These are phyloP conservation scores for Protomyces macrosporus DNA, from an alignment of 1,139 yeast genomes.

Conservation along the genomic window DNA sequence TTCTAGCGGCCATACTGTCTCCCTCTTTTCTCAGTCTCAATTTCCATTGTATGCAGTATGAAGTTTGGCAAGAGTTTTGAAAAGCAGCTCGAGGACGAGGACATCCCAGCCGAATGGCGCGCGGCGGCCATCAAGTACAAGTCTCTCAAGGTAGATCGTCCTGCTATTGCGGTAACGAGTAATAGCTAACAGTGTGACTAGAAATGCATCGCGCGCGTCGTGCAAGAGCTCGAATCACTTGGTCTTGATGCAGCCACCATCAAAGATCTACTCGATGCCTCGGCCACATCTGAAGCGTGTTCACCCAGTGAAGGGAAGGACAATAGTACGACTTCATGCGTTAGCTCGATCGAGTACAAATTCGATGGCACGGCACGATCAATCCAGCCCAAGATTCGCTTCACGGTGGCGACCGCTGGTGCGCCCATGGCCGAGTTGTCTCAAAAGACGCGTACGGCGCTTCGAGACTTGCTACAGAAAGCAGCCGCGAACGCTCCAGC, in stretches of 20 bases:
- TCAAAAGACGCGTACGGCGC: constrained; percentile 15
- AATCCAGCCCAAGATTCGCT: constrained; percentile 33
- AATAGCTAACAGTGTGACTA: neutral
- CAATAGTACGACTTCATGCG: constrained; percentile 26
- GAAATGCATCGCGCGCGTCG: constrained; percentile 43
- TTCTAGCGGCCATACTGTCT: neutral
- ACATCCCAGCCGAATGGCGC: constrained; percentile 64
- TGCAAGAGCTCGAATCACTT: constrained; percentile 51
- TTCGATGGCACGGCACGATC: constrained; percentile 34
- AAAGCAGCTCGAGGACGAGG: constrained; percentile 55
- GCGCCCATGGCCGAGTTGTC: constrained; percentile 14
- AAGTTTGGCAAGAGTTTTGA: constrained; percentile 67
- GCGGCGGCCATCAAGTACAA: constrained; percentile 68
- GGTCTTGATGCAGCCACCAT: constrained; percentile 39
- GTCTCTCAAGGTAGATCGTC: constrained; percentile 62
- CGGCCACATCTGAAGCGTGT: neutral
- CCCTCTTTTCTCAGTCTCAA: neutral
- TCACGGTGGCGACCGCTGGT: constrained; percentile 22
- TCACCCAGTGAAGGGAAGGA: constrained; percentile 26
- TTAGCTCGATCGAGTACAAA: constrained; percentile 32
- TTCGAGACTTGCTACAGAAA: constrained; percentile 10
- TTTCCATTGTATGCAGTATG: constrained; percentile 5
- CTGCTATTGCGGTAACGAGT: neutral
- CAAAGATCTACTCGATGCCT: constrained; percentile 13
- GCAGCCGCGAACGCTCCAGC: neutral